These are phyloP conservation scores for Globisporangium irregulare DNA, from an alignment of 352 stramenopile genomes.

Conservation along the genomic window DNA sequence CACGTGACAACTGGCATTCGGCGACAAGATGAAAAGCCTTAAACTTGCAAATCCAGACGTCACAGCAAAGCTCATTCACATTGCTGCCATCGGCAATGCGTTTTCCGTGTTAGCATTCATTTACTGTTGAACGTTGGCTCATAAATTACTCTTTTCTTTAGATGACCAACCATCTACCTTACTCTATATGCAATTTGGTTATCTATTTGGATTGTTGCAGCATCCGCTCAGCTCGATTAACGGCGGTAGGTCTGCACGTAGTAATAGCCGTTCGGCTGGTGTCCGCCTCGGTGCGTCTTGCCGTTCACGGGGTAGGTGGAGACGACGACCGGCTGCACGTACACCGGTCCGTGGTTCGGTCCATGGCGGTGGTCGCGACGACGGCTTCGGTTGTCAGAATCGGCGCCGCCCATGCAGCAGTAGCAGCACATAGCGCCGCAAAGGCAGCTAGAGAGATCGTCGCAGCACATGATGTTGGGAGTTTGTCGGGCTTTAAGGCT, in stretches of 20 bases:
- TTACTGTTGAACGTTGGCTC: neutral
- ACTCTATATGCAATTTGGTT: neutral
- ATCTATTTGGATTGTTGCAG: neutral
- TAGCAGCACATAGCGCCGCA: conserved; percentile 25
- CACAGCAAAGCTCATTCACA: too few species aligned
- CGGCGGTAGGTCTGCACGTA: conserved; percentile 11
- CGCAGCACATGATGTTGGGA: conserved; percentile 16
- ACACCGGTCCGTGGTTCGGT: conserved; percentile 23
- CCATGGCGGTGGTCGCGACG: conserved; percentile 7
- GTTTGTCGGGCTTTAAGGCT: conserved; percentile 2
- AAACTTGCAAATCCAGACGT: too few species aligned
- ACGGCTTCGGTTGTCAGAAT: conserved; percentile 19
- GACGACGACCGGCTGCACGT: conserved; percentile 38
- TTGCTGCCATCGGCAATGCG: neutral
- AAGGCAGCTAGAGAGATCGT: conserved; percentile 33
- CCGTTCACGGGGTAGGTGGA: conserved; percentile 4
- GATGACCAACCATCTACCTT: neutral
- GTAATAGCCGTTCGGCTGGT: conserved; percentile 13
- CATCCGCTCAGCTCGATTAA: neutral
- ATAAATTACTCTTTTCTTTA: neutral
- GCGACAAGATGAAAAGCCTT: neutral
- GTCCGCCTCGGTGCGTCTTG: neutral
- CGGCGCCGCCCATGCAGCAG: conserved; percentile 17
- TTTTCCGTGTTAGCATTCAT: neutral
- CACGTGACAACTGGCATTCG: neutral